Conservation (phyloP, 139 green algal species). For the Diplosphaera chodatii region DNA sequence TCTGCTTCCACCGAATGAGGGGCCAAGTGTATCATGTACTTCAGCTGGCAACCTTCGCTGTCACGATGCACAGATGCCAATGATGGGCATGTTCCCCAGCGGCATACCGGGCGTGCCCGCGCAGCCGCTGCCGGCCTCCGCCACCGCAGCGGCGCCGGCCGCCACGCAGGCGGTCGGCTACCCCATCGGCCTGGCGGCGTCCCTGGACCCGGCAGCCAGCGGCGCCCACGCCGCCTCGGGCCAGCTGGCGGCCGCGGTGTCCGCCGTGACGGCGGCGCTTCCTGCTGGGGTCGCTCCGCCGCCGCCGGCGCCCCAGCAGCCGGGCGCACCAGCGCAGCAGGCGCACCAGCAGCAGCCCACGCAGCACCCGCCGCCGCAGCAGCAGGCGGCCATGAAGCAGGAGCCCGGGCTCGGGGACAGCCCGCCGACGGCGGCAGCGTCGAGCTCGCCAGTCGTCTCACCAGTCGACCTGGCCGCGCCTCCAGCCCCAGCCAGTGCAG, state of each 20-base stretch:
- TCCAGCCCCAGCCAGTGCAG: background rate
- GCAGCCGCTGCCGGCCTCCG: background rate
- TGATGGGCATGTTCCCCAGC: background rate
- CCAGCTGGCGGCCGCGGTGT: background rate
- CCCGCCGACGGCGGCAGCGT: background rate
- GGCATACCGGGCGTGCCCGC: background rate
- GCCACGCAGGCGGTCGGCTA: background rate
- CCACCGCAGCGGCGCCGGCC: background rate
- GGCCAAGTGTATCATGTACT: too few relatives aligned
- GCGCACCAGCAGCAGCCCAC: background rate
- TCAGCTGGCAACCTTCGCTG: too few relatives aligned
- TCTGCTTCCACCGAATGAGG: too few relatives aligned
- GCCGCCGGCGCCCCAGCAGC: too few relatives aligned
- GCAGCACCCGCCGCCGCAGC: background rate
- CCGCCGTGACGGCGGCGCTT: background rate
- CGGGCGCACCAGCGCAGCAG: background rate
- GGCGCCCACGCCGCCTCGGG: background rate
- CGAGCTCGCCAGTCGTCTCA: background rate
- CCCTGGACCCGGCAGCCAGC: background rate
- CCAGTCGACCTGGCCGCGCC: too few relatives aligned
- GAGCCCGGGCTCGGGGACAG: background rate
- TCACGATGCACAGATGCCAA: background rate
- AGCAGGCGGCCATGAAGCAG: too few relatives aligned
- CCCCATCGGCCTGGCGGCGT: background rate
- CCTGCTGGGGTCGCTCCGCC: background rate